Base-by-base conservation (phyloP, 2,329 filamentous ascomycete species). In the Fusarium compactum region DNA sequence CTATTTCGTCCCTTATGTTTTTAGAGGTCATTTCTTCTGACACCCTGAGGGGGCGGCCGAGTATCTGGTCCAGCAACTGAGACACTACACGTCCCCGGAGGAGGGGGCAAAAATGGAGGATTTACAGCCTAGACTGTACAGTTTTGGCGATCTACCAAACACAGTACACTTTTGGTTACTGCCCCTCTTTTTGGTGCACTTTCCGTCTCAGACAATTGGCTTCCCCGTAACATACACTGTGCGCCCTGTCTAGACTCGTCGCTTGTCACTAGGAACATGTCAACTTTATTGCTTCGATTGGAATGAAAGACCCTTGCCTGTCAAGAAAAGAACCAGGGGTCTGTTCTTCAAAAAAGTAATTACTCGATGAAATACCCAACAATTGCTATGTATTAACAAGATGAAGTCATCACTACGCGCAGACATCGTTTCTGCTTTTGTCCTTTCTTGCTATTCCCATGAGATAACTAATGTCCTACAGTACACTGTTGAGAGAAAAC, bases 141-240 rank as follows among this genome's bases (percentile, higher is more conserved):
- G 62, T 64, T 46, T 45, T 45, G 52, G 16, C 46, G 25, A 64
- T 65, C 50, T 12, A 6, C 6, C 16, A 14, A 27, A 46, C 24
- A 65, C 62, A 40, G 61, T 48, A 41, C n/a, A 25, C 30, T 48
- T 32, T 22, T 18, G 8, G 16, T 34, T 25, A 16, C 7, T 43
- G 15, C 52, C 45, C 60, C 60, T 65, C 60, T 24, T 40, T 58
- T 43, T 44, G 47, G 56, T 25, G n/a, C 54, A 57, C 20, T 27
- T 41, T 52, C 27, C 9, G 40, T 56, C 47, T 34, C 12, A 30
- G 43, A 14, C n/a, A 20, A 20, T 25, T 16, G n/a, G 22, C 12
- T 15, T 48, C n/a, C n/a, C 27, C 22, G n/a, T 41, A 15, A 14
- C 29, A 9, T 46, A 41, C 62, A 65, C 62, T 65, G 60, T 65